These are phyloP conservation scores for Wallacemonas collosoma DNA, from an alignment of 208 protist genomes.

Conservation along the genomic window DNA sequence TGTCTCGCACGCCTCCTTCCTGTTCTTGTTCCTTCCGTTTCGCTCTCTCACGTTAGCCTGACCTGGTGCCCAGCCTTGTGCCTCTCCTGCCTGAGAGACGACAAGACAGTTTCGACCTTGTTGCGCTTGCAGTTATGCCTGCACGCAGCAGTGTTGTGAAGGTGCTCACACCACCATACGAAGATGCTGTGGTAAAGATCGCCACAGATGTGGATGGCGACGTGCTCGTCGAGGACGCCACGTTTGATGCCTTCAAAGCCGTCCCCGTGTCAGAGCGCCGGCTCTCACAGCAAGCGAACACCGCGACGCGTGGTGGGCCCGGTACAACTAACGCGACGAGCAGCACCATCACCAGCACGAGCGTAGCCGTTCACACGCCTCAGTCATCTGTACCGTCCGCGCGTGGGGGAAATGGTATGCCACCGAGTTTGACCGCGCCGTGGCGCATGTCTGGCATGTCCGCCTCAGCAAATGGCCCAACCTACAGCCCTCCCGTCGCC, in stretches of 20 bases:
- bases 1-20: neutral
- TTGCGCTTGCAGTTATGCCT: neutral
- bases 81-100: no score
- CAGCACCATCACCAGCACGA: neutral
- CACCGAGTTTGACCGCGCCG: no score
- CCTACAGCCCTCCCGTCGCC: neutral
- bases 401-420: no score
- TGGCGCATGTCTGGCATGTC: no score
- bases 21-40: neutral
- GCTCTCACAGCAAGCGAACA: neutral
- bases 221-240: neutral
- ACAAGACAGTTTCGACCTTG: neutral
- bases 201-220: neutral
- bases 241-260: conserved; percentile 33
- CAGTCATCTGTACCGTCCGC: no score
- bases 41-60: neutral
- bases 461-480: neutral
- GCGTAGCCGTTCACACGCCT: no score
- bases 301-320: neutral
- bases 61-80: no score
- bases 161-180: conserved; percentile 11
- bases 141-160: conserved; percentile 3
- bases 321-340: neutral
- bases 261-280: conserved; percentile 15
- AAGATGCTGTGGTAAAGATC: neutral